Evolutionary conservation across 768 basidiomycete species (phyloP), one percentile per base, ranked within the genome.

Genomic region (Pleurotus sapidus): DNA sequence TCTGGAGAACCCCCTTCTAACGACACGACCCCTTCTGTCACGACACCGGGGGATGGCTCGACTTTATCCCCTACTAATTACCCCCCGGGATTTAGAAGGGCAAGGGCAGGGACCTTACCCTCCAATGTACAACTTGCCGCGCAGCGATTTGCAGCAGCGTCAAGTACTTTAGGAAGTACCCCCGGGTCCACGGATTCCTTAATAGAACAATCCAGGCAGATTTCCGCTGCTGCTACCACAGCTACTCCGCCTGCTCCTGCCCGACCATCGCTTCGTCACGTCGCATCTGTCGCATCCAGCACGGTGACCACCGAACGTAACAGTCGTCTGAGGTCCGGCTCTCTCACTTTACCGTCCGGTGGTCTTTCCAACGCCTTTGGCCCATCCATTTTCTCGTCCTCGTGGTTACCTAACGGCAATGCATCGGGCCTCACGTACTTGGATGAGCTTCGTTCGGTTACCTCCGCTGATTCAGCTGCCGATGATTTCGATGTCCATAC

Each of bases 51-150:
- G 65, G 87, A 89, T 73, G 74, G 74, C 65, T 71, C 79, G 61
- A 70, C 78, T 59, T 66, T 87, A 67, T 84, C 90, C 64, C 80
- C 87, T 61, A 85, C 87, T 70, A 89, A 85, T 74, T 91, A 84
- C 70, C 89, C 91, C 59, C 80, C 89, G 56, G 91, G 92, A 60
- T 96, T 94, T 71, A 86, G 93, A 76, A 87, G 95, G 79, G 93
- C 94, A 68, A 87, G 95, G 86, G 96, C 95, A 63, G 96, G 95
- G 57, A 98, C 95, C 79, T 84, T 98, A 67, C 95, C 95, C 74
- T 96, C 95, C 64, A 95, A 95, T 70, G 88, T 96, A 54, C 88
- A 90, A 67, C 86, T 93, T 64, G 90, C 89, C 58, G 87, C 92
- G 53, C 89, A 92, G 71, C 84, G 87, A 57, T 93, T 85, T 72